Conservation (phyloP, 2,329 filamentous ascomycete species). For the Periconia sp. region DNA sequence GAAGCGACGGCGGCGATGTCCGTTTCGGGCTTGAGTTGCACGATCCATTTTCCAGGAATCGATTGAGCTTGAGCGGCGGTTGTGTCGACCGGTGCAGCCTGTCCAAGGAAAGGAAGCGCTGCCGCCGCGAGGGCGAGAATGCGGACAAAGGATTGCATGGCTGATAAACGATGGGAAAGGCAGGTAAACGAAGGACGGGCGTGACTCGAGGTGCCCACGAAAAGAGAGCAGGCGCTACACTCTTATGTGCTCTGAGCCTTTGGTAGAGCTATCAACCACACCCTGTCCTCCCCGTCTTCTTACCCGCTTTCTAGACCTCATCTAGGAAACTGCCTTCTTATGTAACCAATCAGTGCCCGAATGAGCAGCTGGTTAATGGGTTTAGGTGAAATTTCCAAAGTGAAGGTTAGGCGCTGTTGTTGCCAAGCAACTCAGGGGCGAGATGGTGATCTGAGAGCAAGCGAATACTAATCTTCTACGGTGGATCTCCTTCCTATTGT, state of each 20-base stretch:
- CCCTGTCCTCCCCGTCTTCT: not conserved
- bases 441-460: not conserved
- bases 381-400: not conserved
- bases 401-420: not conserved
- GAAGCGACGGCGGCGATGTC: constrained; percentile 25
- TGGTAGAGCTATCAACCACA: constrained; percentile 2
- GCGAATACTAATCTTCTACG: not conserved
- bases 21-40: constrained; percentile 43
- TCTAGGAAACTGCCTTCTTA: not conserved
- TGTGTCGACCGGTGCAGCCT: constrained; percentile 23
- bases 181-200: not conserved
- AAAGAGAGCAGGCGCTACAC: not conserved
- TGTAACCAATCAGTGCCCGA: not conserved
- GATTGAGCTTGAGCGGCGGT: constrained; percentile 7
- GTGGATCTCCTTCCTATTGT: not conserved
- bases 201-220: not conserved
- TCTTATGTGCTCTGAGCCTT: constrained; percentile 4
- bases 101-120: constrained; percentile 23
- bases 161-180: not conserved
- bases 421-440: not conserved
- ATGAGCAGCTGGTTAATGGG: not conserved
- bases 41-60: constrained; percentile 47
- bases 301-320: constrained; percentile 20
- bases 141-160: constrained; percentile 33
- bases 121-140: constrained; percentile 24